Evolutionary conservation across 2,329 filamentous ascomycete genomes (phyloP).

Genomic region (Cordyceps cateniannulata): DNA sequence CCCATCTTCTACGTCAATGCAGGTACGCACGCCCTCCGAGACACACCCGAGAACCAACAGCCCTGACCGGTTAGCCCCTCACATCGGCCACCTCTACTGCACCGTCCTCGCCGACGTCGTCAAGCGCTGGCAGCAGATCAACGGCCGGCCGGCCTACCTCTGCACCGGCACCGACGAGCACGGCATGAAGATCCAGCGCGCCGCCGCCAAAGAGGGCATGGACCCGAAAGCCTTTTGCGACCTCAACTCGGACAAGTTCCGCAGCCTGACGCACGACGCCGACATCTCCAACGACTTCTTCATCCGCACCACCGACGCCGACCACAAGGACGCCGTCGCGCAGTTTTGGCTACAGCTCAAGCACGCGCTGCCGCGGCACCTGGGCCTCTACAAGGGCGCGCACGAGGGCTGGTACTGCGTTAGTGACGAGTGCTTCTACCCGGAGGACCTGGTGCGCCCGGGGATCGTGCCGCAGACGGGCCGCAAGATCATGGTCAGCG

Average conservation of each 20-base stretch:
- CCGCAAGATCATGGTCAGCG: conserved; percentile 71
- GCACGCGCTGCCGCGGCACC: conserved; percentile 44
- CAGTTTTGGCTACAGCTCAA: conserved; percentile 82
- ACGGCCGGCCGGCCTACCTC: conserved; percentile 64
- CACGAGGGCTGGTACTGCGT: conserved; percentile 97
- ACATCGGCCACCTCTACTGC: conserved; percentile 90
- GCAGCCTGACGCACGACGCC: conserved; percentile 62
- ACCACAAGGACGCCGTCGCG: conserved; percentile 78
- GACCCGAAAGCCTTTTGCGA: conserved; percentile 85
- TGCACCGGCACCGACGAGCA: conserved; percentile 96
- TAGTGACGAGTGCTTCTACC: conserved; percentile 95
- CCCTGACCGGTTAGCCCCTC: conserved; percentile 56
- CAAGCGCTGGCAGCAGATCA: conserved; percentile 82
- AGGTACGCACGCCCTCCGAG: conserved; percentile 41
- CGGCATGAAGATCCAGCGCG: conserved; percentile 93
- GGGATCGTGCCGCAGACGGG: conserved; percentile 75
- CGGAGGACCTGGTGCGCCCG: conserved; percentile 65
- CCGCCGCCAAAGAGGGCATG: conserved; percentile 63
- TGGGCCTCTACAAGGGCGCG: conserved; percentile 75
- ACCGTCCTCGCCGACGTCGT: conserved; percentile 87
- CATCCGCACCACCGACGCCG: conserved; percentile 80
- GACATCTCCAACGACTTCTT: conserved; percentile 77
- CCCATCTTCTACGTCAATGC: conserved; percentile 99
- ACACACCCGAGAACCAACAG: conserved; percentile 7
- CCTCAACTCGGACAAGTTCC: conserved; percentile 71